Percentiles rank a stretch among this genome's conserved stretches.
These are phyloP conservation scores for Scleroderma bovista DNA, from an alignment of 768 basidiomycete species.

Conservation along the genomic window DNA sequence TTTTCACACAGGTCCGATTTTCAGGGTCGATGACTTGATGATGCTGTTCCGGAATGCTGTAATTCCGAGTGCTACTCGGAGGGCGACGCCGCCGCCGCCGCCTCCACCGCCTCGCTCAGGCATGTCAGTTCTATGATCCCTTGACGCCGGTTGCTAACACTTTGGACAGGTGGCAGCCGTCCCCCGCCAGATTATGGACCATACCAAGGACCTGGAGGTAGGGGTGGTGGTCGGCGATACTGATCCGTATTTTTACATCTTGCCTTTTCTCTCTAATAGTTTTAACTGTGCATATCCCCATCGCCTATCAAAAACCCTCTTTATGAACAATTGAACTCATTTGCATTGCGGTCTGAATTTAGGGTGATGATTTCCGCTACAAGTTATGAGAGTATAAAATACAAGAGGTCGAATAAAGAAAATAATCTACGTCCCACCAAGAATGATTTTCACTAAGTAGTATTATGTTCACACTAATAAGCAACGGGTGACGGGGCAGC, in stretches of 20 bases:
- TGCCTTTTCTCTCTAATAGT: not conserved
- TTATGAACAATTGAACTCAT: not conserved
- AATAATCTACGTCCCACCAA: constrained; percentile 9
- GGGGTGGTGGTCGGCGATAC: constrained; percentile 39
- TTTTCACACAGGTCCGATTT: constrained; percentile 65
- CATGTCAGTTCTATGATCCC: constrained; percentile 1
- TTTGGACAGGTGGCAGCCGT: constrained; percentile 43
- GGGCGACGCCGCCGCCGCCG: constrained; percentile 55
- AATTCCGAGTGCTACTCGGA: constrained; percentile 55
- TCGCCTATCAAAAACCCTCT: not conserved
- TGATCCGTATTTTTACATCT: constrained; percentile 9
- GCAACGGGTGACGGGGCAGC: constrained; percentile 1
- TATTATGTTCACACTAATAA: constrained; percentile 2
- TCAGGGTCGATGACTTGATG: constrained; percentile 88
- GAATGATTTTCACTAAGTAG: not conserved
- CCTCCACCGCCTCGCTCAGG: constrained; percentile 42
- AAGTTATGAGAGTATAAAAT: constrained; percentile 12
- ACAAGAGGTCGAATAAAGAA: constrained; percentile 12
- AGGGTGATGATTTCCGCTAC: not conserved
- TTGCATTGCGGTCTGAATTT: not conserved
- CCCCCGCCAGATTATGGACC: constrained; percentile 86
- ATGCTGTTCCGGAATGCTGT: constrained; percentile 76
- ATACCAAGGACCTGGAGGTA: constrained; percentile 66
- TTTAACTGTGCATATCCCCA: not conserved
- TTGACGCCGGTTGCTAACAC: constrained; percentile 3